Percentiles rank a stretch among this genome's conserved stretches.
Evolutionary conservation across 2,329 filamentous ascomycete species (phyloP).

Genomic region (Colletotrichum horii): DNA sequence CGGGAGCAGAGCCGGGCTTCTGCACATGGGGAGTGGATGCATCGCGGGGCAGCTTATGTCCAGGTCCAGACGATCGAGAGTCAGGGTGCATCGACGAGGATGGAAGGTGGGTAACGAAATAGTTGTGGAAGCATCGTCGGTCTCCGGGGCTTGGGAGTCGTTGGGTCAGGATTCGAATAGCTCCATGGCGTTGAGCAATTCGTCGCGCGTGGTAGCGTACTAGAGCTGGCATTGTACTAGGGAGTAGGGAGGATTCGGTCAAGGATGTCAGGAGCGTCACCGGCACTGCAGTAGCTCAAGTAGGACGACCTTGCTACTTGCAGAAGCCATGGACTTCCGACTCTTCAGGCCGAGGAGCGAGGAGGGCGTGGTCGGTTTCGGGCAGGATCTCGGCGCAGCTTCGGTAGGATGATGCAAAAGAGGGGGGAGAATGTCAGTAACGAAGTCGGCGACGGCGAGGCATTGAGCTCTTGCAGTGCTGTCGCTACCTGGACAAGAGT

Average conservation of each 20-base stretch:
- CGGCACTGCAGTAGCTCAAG: conserved; percentile 15
- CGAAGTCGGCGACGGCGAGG: conserved; percentile 13
- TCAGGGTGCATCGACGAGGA: conserved; percentile 93
- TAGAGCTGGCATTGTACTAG: conserved; percentile 13
- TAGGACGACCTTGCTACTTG: conserved; percentile 10
- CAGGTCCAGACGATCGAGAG: conserved; percentile 68
- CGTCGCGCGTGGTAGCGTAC: conserved; percentile 5
- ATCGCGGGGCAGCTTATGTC: conserved; percentile 86
- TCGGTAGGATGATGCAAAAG: not conserved
- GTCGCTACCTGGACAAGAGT: not conserved
- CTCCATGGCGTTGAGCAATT: conserved; percentile 6
- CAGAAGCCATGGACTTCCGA: conserved; percentile 16
- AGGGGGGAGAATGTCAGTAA: conserved; percentile 2
- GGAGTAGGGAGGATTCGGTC: not conserved
- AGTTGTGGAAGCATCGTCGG: conserved; percentile 80
- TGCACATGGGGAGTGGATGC: conserved; percentile 80
- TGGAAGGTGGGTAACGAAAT: conserved; percentile 95
- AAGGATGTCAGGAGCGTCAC: conserved; percentile 6
- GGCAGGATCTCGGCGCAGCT: not conserved
- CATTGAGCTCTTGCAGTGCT: conserved; percentile 11
- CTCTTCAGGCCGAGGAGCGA: not conserved
- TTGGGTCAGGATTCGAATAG: not conserved
- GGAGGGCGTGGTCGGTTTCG: not conserved
- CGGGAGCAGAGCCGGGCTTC: conserved; percentile 57
- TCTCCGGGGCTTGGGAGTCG: not conserved